Evolutionary conservation across 139 green algal species (phyloP).

Genomic region (Picochlorum sp.): DNA sequence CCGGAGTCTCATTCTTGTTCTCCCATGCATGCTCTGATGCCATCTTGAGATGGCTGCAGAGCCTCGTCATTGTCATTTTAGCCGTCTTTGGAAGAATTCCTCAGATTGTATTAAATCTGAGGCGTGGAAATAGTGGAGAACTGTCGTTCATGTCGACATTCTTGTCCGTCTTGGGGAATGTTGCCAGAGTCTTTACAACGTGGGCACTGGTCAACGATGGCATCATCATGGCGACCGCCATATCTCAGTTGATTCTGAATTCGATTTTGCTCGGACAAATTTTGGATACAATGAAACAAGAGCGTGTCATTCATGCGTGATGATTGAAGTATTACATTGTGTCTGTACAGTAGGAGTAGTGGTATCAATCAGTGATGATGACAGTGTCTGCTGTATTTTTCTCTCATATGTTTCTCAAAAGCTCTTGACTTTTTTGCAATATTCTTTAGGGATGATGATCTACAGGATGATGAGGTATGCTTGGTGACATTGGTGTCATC

Average conservation of each 20-base stretch:
- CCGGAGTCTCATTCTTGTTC: conserved; percentile 4
- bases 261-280: conserved; percentile 28
- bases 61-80: neutral
- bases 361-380: no score
- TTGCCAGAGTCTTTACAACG: conserved; percentile 62
- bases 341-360: no score
- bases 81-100: conserved; percentile 43
- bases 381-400: no score
- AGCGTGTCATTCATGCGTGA: neutral
- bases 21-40: neutral
- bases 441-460: no score
- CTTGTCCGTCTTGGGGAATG: conserved; percentile 63
- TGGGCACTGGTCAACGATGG: conserved; percentile 50
- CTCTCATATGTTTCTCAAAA: no score
- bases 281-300: conserved; percentile 7
- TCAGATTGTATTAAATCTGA: conserved; percentile 67
- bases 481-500: no score
- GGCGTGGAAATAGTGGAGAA: conserved; percentile 61
- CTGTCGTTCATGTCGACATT: conserved; percentile 49
- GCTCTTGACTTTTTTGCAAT: no score
- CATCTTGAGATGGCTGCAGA: conserved; percentile 1
- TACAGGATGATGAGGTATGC: no score
- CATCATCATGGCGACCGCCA: conserved; percentile 29
- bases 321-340: no score
- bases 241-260: conserved; percentile 28